Percentiles rank a stretch among this genome's conserved stretches.
phyloP scores from a whole-genome alignment of 805 yeast genomes.

The Myxozyma vanderwaltii region DNA sequence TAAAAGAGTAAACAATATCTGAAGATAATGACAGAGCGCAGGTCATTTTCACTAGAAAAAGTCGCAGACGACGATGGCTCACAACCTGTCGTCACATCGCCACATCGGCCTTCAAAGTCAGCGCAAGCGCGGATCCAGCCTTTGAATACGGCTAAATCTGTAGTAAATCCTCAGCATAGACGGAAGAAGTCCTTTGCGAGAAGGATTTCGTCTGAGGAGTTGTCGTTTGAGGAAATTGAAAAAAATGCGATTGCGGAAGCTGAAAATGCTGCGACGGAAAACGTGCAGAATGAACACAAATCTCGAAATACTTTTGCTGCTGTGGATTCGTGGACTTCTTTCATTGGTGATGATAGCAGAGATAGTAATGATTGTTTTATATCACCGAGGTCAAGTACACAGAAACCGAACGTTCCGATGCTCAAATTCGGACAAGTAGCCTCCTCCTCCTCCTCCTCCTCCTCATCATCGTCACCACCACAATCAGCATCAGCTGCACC shows the following conservation, averaged over 20 bases:
- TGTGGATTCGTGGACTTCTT: no score
- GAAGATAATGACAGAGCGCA: no score
- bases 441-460: no score
- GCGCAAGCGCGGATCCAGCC: no score
- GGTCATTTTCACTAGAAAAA: no score
- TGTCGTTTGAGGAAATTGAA: constrained; percentile 60
- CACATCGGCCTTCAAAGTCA: no score
- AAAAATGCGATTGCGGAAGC: constrained; percentile 82
- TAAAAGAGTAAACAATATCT: no score
- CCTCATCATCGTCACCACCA: constrained; percentile 41
- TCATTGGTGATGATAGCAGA: no score
- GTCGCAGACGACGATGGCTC: no score
- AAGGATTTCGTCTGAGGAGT: neutral
- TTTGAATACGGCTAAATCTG: no score
- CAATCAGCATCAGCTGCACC: constrained; percentile 49
- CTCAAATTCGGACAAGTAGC: constrained; percentile 1
- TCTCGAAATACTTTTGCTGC: neutral
- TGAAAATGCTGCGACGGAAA: constrained; percentile 41
- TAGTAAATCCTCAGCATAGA: neutral
- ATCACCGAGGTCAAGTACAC: neutral
- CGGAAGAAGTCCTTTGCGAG: constrained; percentile 4
- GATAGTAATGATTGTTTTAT: neutral
- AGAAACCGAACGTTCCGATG: neutral
- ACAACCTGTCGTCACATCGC: no score
- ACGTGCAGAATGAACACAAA: neutral